These are phyloP conservation scores for Malassezia japonica DNA, from an alignment of 1,284 basidiomycete species.

Conservation along the genomic window DNA sequence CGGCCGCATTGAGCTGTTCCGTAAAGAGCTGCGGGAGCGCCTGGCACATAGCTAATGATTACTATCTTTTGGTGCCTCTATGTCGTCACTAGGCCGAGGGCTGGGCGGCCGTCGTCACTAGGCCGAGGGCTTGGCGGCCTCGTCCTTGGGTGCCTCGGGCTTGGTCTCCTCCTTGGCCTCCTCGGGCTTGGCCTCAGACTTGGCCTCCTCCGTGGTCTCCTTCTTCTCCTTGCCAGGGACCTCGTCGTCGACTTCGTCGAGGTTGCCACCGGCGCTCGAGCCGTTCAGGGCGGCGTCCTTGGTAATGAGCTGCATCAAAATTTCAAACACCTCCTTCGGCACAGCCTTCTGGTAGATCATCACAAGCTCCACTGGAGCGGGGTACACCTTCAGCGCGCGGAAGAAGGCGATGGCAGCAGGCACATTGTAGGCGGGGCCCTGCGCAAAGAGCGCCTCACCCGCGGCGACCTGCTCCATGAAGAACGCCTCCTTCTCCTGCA, in stretches of 20 bases:
- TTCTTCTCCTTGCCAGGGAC: background rate
- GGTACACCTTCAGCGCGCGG: slow-evolving; percentile 86
- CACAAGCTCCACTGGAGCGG: slow-evolving; percentile 72
- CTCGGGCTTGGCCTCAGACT: slow-evolving; percentile 21
- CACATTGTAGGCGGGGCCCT: slow-evolving; percentile 55
- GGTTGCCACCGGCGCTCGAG: slow-evolving; percentile 52
- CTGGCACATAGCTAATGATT: too few relatives aligned
- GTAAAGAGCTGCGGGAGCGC: slow-evolving; percentile 25
- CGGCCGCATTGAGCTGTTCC: slow-evolving; percentile 40
- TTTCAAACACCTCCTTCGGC: slow-evolving; percentile 73
- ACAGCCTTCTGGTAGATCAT: slow-evolving; percentile 80
- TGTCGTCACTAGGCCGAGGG: too few relatives aligned
- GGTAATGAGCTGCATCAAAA: slow-evolving; percentile 78
- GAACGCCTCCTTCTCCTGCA: slow-evolving; percentile 55
- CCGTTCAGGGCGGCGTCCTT: slow-evolving; percentile 63
- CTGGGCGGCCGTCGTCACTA: too few relatives aligned
- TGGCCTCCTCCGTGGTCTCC: slow-evolving; percentile 20
- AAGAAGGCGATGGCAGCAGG: slow-evolving; percentile 80
- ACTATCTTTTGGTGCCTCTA: too few relatives aligned
- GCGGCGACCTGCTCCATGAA: slow-evolving; percentile 81
- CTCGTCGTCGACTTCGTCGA: slow-evolving; percentile 77
- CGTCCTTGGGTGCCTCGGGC: too few relatives aligned
- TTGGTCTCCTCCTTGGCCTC: background rate
- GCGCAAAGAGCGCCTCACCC: slow-evolving; percentile 71
- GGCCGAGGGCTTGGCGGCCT: too few relatives aligned